A percentile compares a stretch with the other conserved stretches of the same genome.
Evolutionary conservation across 2,329 filamentous ascomycete genomes (phyloP).

Genomic region (Cercospora sesami): DNA sequence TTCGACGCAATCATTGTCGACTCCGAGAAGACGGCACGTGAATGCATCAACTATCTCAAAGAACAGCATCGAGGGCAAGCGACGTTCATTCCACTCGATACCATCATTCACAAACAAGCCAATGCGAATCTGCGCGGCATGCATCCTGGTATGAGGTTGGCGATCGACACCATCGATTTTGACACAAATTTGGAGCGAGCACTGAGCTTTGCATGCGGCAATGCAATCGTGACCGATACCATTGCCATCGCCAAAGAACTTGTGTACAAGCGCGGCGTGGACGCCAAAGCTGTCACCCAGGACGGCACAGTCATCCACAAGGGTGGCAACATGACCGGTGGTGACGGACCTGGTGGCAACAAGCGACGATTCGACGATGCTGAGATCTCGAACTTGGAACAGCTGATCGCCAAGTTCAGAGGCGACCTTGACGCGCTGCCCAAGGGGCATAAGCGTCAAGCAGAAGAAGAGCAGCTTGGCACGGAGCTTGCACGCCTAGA

Average conservation of each 20-base stretch:
- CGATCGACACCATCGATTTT: conserved; percentile 95
- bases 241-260: conserved; percentile 84
- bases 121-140: conserved; percentile 90
- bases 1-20: conserved; percentile 96
- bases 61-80: conserved; percentile 83
- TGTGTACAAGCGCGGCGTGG: conserved; percentile 78
- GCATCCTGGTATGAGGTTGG: conserved; percentile 76
- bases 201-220: conserved; percentile 92
- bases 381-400: conserved; percentile 81
- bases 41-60: conserved; percentile 92
- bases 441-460: conserved; percentile 70
- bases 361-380: conserved; percentile 79
- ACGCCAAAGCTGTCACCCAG: conserved; percentile 90
- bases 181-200: conserved; percentile 84
- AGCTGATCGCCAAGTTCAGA: conserved; percentile 71
- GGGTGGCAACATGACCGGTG: conserved; percentile 93
- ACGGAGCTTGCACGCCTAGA: conserved; percentile 78
- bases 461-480: conserved; percentile 77
- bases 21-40: conserved; percentile 87
- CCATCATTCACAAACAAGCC: conserved; percentile 89
- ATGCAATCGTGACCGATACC: conserved; percentile 89
- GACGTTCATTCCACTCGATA: conserved; percentile 94
- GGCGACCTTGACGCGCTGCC: conserved; percentile 79
- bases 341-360: conserved; percentile 73
- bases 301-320: conserved; percentile 98